phyloP scores from a whole-genome alignment of 2,329 filamentous ascomycete genomes.

The Cladobotryum protrusum region DNA sequence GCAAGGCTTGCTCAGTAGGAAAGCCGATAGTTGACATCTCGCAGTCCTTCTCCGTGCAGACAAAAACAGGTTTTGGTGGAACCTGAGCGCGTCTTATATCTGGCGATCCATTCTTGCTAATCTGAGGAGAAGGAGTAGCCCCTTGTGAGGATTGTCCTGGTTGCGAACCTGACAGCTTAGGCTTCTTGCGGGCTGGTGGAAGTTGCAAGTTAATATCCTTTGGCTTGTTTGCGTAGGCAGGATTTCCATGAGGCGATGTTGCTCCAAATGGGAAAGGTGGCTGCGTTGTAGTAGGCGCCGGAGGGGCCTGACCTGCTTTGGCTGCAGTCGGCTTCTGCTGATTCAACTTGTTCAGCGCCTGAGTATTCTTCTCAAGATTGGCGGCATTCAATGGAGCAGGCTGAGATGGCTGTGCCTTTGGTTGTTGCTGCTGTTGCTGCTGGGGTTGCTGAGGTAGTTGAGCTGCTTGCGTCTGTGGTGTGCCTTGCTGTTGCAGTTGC shows the following conservation, averaged over 20 bases:
- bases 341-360: slow-evolving; percentile 41
- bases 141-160: slow-evolving; percentile 35
- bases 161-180: slow-evolving; percentile 38
- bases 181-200: slow-evolving; percentile 52
- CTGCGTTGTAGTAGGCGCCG: slow-evolving; percentile 52
- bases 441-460: slow-evolving; percentile 22
- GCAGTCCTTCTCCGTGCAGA: slow-evolving; percentile 51
- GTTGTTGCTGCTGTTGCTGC: slow-evolving; percentile 18
- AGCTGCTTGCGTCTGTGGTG: slow-evolving; percentile 19
- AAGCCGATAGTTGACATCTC: slow-evolving; percentile 46
- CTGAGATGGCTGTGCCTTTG: slow-evolving; percentile 20
- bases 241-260: slow-evolving; percentile 54
- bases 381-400: slow-evolving; percentile 36
- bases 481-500: slow-evolving; percentile 18
- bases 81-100: slow-evolving; percentile 32
- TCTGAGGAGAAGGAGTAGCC: slow-evolving; percentile 42
- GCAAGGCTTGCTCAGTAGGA: slow-evolving; percentile 46
- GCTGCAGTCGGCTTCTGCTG: slow-evolving; percentile 32
- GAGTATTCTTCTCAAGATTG: slow-evolving; percentile 47
- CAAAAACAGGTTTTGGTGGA: slow-evolving; percentile 37
- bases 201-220: slow-evolving; percentile 51
- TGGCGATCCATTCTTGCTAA: slow-evolving; percentile 42
- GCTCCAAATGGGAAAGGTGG: slow-evolving; percentile 52
- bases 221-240: slow-evolving; percentile 47
- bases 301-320: slow-evolving; percentile 44